These are phyloP conservation scores for Coix lacrymajobi DNA, from an alignment of 176 grass and related monocot species.

Conservation along the genomic window DNA sequence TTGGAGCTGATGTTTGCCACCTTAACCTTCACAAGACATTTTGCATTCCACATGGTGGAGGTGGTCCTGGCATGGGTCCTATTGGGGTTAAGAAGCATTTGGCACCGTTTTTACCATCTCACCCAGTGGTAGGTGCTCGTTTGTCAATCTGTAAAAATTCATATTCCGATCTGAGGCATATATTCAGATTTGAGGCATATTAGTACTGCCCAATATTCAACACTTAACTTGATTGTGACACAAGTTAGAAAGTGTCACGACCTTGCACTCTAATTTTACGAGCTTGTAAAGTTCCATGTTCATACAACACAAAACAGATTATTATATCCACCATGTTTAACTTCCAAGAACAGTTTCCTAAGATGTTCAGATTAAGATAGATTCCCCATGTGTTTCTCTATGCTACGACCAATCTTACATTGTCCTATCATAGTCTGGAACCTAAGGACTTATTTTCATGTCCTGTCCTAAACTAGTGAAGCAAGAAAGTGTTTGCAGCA, in stretches of 20 bases:
- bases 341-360: neutral
- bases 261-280: neutral
- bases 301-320: neutral
- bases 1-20: slow-evolving; percentile 98
- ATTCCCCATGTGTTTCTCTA: neutral
- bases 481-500: neutral
- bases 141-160: slow-evolving; percentile 3
- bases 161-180: neutral
- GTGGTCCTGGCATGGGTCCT: slow-evolving; percentile 98
- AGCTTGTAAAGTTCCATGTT: neutral
- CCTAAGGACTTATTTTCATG: slow-evolving; percentile 6
- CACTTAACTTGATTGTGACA: neutral
- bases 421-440: neutral
- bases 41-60: slow-evolving; percentile 98
- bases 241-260: neutral
- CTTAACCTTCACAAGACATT: slow-evolving; percentile 99
- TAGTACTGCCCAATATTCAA: neutral
- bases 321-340: neutral
- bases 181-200: neutral
- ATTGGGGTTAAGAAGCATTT: slow-evolving; percentile 99
- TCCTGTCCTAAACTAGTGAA: neutral
- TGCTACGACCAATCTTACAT: neutral
- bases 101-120: slow-evolving; percentile 96
- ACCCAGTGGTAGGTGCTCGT: slow-evolving; percentile 72
- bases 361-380: neutral